Evolutionary conservation across 108 stramenopile species (phyloP), one percentile per base, ranked within the genome.

Genomic region (Poteriospumella lacustris): DNA sequence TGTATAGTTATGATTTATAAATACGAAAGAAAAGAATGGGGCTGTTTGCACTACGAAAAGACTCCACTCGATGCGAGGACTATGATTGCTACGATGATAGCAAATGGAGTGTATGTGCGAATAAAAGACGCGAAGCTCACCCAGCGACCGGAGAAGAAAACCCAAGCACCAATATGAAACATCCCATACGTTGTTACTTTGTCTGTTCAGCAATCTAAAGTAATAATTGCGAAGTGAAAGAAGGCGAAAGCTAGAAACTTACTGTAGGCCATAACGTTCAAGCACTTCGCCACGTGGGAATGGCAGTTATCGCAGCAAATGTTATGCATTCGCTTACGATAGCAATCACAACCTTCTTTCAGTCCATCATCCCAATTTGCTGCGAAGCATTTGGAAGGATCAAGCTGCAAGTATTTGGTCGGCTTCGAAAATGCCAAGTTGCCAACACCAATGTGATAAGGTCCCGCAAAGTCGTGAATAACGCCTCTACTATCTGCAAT

Each of bases 261-360:
- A 64, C 60, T 52, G 44, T 93, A 77, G 1, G 81, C 79, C 90
- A 96, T 93, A 38, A 81, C 68, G 80, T 92, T 93, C 76, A 97
- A 77, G 0, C 96, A 94, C 68, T 82, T 83, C 15, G 93, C 95
- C 1, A 97, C 96, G 75, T 99, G 98, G 31, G 92, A 93, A 79
- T 99, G 98, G 68, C 98, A 99, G 80, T 96, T 96, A 82, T 98
- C 95, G 79, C 95, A 95, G 68, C 86, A 94, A 5, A 96, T 84
- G 80, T 97, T 97, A 82, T 99, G 98, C 89, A 96, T 94, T 26
- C 98, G 88, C 33, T 80, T 79, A 2, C 83, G 76, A 72, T 99
- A 99, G 1, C 91, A 86, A 15, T 79, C 79, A 68, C 93, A 93
- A 0, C 95, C 95, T 75, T 86, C 89, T 41, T 78, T 43, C 36